Base-by-base conservation (phyloP, 2,329 filamentous ascomycete species). In the Monosporascus sp. region DNA sequence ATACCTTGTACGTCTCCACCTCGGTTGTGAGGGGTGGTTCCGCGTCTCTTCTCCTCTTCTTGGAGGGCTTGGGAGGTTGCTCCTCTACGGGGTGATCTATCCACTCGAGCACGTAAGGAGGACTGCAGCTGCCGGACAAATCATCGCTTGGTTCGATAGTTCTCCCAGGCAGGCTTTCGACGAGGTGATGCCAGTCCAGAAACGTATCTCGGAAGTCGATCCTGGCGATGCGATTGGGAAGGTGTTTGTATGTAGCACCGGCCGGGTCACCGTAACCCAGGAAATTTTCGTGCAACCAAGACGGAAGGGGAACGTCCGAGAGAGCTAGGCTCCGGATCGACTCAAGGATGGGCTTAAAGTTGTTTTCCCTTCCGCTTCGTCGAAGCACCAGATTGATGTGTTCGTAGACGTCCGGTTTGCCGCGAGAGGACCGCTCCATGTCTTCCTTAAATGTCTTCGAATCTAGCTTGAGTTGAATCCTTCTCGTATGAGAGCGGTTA, bases 271-370 rank as follows among this genome's bases (percentile, higher is more conserved):
- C 94, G 68, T 96, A 97, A 3, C 94, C 94, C n/a, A 99, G 76
- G 70, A 97, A 99, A 9, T 97, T 93, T 61, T 97, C 94, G 64
- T 96, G 91, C 44, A 99, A 78, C 94, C 94, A 99, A 2, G 86
- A 82, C 15, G 94, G 91, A 51, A 97, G 78, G 7, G 89, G 88
- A 20, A 93, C 86, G 62, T 96, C 89, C 1, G 91, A 91, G 37
- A 96, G 77, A 2, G 91, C 88, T 31, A 99, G 80, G 58, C 84
- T 89, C 65, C 88, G 89, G 66, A 99, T 95, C 1, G 92, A 96
- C 63, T 97, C 89, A 37, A 99, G 78, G 9, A 99, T 86, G 9
- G 92, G 86, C 66, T 90, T 95, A 78, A 99, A 99, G 70, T 99
- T 99, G 73, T 99, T 99, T 71, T 99, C 94, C 55, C 92, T 81